These are phyloP conservation scores for Beta vulgaris DNA, from an alignment of 148 eudicot species.

Conservation along the genomic window DNA sequence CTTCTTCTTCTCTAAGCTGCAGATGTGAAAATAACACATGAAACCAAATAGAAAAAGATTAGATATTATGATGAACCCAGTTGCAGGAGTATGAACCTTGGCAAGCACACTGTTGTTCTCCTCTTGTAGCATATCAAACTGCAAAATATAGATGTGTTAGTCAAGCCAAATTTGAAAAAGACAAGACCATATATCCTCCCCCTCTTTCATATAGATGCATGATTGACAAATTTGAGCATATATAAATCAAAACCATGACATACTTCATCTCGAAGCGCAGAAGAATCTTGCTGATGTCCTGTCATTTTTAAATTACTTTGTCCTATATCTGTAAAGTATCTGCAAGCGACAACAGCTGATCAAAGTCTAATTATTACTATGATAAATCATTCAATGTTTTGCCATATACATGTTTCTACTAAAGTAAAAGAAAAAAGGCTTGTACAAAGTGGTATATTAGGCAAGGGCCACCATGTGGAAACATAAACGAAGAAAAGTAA, in stretches of 20 bases:
- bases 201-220: neutral
- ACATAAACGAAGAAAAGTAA: neutral
- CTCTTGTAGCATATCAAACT: constrained; percentile 91
- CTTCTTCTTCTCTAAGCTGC: constrained; percentile 78
- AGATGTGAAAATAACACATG: constrained; percentile 16
- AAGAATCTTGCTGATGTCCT: constrained; percentile 62
- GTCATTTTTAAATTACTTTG: constrained; percentile 41
- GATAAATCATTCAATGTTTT: neutral
- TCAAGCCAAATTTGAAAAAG: neutral
- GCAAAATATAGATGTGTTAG: constrained; percentile 25
- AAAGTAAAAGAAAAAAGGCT: neutral
- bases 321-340: constrained; percentile 58
- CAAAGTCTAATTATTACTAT: neutral
- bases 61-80: neutral
- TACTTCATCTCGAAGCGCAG: constrained; percentile 86
- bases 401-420: neutral
- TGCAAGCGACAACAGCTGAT: constrained; percentile 31
- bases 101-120: constrained; percentile 61
- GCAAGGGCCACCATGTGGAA: neutral
- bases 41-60: neutral
- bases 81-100: constrained; percentile 42
- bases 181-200: neutral
- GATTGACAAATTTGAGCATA: neutral
- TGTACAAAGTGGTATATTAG: neutral
- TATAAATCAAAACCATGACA: constrained; percentile 14